These are phyloP conservation scores for Colletotrichum cordylinicola DNA, from an alignment of 2,329 filamentous ascomycete genomes.

Conservation along the genomic window DNA sequence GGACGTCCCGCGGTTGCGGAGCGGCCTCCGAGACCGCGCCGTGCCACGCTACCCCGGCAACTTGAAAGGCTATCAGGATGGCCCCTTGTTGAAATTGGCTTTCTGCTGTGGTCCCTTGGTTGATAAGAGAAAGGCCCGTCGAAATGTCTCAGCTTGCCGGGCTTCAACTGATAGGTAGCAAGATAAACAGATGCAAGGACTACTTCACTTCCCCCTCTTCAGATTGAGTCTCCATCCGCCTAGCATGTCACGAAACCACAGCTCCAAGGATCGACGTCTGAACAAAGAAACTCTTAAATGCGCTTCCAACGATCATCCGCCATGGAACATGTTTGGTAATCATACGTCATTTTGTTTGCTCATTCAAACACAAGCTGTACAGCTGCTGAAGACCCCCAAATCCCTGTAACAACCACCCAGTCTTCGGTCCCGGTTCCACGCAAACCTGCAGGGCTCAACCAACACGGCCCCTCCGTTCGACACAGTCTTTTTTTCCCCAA, in stretches of 20 bases:
- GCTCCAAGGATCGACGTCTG: neutral
- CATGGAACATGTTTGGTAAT: rapidly evolving
- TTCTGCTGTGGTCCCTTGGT: neutral
- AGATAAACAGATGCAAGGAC: rapidly evolving
- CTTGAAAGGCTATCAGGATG: neutral
- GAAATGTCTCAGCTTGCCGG: neutral
- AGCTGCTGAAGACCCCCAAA: neutral
- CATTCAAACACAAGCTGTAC: neutral
- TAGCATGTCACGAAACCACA: neutral
- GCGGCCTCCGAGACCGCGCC: neutral
- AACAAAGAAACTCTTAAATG: neutral
- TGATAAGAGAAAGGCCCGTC: neutral
- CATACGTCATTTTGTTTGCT: neutral
- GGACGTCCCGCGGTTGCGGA: neutral
- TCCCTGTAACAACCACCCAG: neutral
- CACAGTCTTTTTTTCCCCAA: neutral
- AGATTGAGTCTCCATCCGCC: rapidly evolving
- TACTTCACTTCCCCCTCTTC: rapidly evolving
- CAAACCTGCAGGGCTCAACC: neutral
- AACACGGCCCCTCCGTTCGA: neutral
- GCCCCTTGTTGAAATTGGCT: neutral
- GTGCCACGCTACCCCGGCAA: neutral
- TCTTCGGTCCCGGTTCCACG: neutral
- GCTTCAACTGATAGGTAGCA: neutral
- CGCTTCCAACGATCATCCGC: neutral